These are phyloP conservation scores for Myochromella boudieri DNA, from an alignment of 768 basidiomycete genomes.

Conservation along the genomic window DNA sequence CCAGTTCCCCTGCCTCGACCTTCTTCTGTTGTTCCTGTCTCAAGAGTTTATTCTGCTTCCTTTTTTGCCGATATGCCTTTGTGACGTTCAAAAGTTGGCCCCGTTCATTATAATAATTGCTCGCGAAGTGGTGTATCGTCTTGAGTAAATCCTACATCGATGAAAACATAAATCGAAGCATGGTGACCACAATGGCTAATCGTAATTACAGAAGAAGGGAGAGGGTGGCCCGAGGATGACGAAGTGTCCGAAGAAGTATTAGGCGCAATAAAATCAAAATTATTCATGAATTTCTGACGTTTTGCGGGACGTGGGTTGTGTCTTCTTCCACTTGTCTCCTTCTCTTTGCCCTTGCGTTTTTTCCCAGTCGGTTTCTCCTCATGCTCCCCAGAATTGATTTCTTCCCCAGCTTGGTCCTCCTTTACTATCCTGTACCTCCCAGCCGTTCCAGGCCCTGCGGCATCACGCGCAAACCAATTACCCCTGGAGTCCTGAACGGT, in stretches of 20 bases:
- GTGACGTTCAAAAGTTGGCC: constrained; percentile 58
- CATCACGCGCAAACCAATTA: constrained; percentile 69
- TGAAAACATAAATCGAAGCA: constrained; percentile 6
- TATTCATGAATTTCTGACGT: constrained; percentile 44
- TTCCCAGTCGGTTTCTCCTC: not conserved
- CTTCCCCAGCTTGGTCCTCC: constrained; percentile 16
- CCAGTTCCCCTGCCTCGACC: constrained; percentile 11
- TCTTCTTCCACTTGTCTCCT: constrained; percentile 12
- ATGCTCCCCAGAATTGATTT: constrained; percentile 8
- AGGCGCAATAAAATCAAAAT: constrained; percentile 56
- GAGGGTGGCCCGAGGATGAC: constrained; percentile 16
- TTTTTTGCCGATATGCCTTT: constrained; percentile 43
- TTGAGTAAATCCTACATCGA: constrained; percentile 46
- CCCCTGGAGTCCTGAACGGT: constrained; percentile 47
- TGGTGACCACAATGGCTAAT: constrained; percentile 8
- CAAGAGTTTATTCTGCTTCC: constrained; percentile 29
- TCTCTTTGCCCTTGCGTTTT: constrained; percentile 12
- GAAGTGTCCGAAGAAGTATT: constrained; percentile 12
- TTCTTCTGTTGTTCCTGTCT: constrained; percentile 17
- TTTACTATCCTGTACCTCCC: constrained; percentile 29
- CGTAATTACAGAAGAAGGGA: constrained; percentile 53
- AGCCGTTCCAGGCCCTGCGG: constrained; percentile 50
- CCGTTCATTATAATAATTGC: constrained; percentile 56
- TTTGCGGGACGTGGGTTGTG: constrained; percentile 30
- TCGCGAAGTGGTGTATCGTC: constrained; percentile 46